phyloP scores from a whole-genome alignment of 768 basidiomycete genomes.

The Thelephora aurantiotincta region DNA sequence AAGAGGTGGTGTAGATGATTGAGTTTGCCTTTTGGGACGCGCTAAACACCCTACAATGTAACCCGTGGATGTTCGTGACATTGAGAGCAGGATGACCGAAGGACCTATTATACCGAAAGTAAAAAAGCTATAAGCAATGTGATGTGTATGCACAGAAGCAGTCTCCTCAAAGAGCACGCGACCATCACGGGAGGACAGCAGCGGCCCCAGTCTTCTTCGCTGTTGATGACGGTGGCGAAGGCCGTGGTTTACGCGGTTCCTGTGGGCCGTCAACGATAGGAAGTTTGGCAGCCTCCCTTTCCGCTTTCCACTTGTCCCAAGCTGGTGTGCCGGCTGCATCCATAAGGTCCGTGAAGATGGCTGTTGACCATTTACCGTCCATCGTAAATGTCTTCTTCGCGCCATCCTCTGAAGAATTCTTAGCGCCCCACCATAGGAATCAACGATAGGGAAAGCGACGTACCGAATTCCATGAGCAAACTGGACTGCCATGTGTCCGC shows the following conservation, averaged over 20 bases:
- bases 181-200: conserved; percentile 21
- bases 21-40: neutral
- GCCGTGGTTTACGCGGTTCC: conserved; percentile 6
- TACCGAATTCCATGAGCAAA: conserved; percentile 50
- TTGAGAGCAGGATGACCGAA: no score
- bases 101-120: no score
- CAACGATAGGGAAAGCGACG: conserved; percentile 16
- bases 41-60: neutral
- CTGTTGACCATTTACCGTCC: conserved; percentile 53
- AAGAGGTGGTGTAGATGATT: conserved; percentile 29
- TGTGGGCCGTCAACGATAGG: conserved; percentile 23
- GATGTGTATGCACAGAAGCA: no score
- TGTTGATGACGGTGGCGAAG: conserved; percentile 10
- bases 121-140: no score
- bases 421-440: neutral
- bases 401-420: conserved; percentile 32
- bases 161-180: no score
- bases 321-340: conserved; percentile 43
- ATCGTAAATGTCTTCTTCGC: conserved; percentile 32
- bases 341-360: conserved; percentile 60
- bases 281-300: conserved; percentile 29
- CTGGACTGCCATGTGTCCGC: conserved; percentile 47
- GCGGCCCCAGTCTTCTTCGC: conserved; percentile 24
- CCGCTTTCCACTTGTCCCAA: conserved; percentile 43
- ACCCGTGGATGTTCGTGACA: neutral